Evolutionary conservation across 441 rosid genomes (phyloP).

Genomic region (Gossypium lobatum): DNA sequence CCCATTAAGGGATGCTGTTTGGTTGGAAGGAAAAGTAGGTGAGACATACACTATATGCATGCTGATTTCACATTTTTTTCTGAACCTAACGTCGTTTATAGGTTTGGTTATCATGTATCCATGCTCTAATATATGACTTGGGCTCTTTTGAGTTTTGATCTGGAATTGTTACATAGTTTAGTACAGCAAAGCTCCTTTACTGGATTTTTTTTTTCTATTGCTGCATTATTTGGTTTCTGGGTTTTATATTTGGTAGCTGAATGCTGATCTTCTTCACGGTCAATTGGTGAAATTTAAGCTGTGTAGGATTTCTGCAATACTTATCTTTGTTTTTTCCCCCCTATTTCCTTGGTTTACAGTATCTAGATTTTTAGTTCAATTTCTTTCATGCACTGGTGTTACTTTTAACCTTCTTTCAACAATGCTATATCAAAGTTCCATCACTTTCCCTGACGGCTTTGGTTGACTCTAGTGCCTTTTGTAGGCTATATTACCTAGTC

Average conservation of each 20-base stretch:
- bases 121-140: background rate
- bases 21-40: background rate
- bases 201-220: background rate
- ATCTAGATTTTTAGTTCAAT: background rate
- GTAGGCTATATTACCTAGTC: background rate
- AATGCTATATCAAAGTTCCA: constrained; percentile 1
- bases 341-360: background rate
- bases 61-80: background rate
- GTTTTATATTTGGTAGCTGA: background rate
- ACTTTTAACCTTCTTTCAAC: background rate
- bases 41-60: background rate
- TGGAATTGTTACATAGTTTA: background rate
- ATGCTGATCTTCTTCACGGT: background rate
- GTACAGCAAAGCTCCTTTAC: background rate
- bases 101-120: background rate
- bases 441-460: background rate
- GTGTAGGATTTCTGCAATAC: background rate
- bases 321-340: background rate
- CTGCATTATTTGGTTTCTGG: background rate
- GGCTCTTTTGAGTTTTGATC: background rate
- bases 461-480: background rate
- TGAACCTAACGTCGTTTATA: background rate
- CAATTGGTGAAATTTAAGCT: background rate
- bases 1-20: background rate
- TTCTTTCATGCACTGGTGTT: background rate